Evolutionary conservation across 2,329 filamentous ascomycete species (phyloP).

Genomic region (Lachnellula hyalina): DNA sequence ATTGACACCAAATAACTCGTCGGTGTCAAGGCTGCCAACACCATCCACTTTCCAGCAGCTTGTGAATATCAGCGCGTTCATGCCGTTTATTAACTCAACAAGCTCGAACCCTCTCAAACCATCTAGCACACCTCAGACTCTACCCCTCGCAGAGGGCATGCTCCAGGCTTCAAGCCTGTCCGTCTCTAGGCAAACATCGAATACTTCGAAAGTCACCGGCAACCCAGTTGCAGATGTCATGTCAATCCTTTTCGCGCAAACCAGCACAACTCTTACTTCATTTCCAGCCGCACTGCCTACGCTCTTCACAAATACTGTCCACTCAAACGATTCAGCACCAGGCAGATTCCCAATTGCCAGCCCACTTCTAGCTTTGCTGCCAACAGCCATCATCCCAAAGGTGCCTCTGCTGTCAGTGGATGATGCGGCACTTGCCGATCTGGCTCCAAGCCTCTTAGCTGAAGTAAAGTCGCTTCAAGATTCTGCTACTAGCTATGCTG

Average conservation of each 20-base stretch:
- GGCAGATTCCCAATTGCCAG: not conserved
- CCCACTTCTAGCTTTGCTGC: not conserved
- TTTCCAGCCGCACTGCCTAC: not conserved
- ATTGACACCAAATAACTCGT: not conserved
- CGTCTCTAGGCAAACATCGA: not conserved
- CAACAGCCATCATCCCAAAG: not conserved
- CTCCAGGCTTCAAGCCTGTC: not conserved
- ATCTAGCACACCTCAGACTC: not conserved
- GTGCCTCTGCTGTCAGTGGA: not conserved
- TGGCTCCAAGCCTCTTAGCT: not conserved
- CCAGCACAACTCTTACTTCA: not conserved
- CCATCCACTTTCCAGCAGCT: not conserved
- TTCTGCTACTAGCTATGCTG: not conserved
- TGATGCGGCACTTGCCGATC: not conserved
- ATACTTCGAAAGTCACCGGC: not conserved
- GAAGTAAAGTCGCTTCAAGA: not conserved
- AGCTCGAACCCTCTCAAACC: not conserved
- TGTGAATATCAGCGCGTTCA: not conserved
- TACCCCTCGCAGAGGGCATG: not conserved
- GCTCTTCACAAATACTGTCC: not conserved
- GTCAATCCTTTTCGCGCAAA: not conserved
- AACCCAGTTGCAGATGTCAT: not conserved
- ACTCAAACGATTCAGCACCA: not conserved
- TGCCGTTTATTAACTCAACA: not conserved
- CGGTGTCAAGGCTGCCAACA: not conserved